Evolutionary conservation across 2,329 filamentous ascomycete species (phyloP), one percentile per base, ranked within the genome.

Genomic region (Penicillium sp.): DNA sequence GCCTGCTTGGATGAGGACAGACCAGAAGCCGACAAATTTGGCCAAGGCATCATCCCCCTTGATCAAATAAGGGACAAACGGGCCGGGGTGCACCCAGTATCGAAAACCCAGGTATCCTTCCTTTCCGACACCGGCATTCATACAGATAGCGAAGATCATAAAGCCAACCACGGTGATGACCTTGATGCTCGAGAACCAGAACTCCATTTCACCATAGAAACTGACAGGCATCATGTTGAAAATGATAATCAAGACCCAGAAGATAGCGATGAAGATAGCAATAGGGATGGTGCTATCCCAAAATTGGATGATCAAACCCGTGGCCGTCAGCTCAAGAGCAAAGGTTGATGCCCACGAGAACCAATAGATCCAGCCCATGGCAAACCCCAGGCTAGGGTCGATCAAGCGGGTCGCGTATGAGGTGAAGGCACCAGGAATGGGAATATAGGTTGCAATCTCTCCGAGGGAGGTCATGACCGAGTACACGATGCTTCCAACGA

Each of bases 361-460:
- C 81, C 83, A 89, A 65, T 90, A 90, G 43, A 87, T 81, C 85
- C 85, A 90, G 17, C 86, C 86, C 75, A 88, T 84, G 17, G 84
- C 75, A 56, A 88, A 89, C 7, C 83, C 84, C 37, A 87, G 68
- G 33, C 80, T 81, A 10, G 79, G 81, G 53, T 86, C 81, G 47
- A 87, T 75, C 56, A 90, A 87, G 11, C 86, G 83, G 30, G 80
- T 76, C 15, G 86, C 84, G 54, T 89, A 90, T 23, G 81, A 76
- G 31, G 84, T 86, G 60, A 90, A 90, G 20, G 84, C 81, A 41
- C 84, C 87, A 14, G 83, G 74, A 23, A 89, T 80, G 8, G 87
- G 87, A 17, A 90, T 81, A 56, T 81, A 87, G 6, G 85, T 82
- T 9, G 86, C 83, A 76, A 91, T 86, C 67, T 93, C 75, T 39